Conservation (phyloP, 1,284 basidiomycete species). For the Kwoniella shivajii region DNA sequence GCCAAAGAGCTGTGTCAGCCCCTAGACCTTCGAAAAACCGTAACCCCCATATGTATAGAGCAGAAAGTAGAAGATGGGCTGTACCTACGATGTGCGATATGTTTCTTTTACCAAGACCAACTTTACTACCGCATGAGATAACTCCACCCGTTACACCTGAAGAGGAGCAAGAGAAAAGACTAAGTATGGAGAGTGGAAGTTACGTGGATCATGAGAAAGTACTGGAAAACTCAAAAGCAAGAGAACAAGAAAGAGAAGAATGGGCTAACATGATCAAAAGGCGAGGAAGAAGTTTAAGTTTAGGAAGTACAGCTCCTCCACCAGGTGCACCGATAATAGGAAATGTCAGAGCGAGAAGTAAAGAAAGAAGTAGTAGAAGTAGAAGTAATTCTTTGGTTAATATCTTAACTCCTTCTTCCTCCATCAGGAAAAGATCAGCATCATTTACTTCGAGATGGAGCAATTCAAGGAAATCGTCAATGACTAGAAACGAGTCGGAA, state of each 20-base stretch:
- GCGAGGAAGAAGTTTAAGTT: conserved; percentile 31
- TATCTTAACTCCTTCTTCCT: not conserved
- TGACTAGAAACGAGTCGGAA: not conserved
- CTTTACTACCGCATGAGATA: conserved; percentile 40
- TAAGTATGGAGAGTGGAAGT: not conserved
- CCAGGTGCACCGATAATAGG: conserved; percentile 31
- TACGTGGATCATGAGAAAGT: conserved; percentile 13
- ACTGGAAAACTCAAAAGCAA: conserved; percentile 20
- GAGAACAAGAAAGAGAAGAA: conserved; percentile 33
- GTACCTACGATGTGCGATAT: conserved; percentile 44
- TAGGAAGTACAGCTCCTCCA: conserved; percentile 21
- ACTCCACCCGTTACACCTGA: conserved; percentile 42
- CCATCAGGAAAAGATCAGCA: conserved; percentile 15
- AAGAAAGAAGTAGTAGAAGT: conserved; percentile 18
- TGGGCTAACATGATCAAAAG: conserved; percentile 30
- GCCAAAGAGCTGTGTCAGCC: conserved; percentile 23
- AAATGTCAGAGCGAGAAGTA: conserved; percentile 23
- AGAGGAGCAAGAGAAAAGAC: conserved; percentile 7
- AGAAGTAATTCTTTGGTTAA: conserved; percentile 13
- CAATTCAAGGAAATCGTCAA: conserved; percentile 5
- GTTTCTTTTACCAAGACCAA: conserved; percentile 42
- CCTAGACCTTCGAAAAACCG: conserved; percentile 2
- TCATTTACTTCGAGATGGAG: conserved; percentile 14
- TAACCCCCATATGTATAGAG: conserved; percentile 8
- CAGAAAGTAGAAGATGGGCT: conserved; percentile 26